Evolutionary conservation across 495 filamentous ascomycete species (phyloP), one percentile per base, ranked within the genome.

Genomic region (Entonaema liquescens): DNA sequence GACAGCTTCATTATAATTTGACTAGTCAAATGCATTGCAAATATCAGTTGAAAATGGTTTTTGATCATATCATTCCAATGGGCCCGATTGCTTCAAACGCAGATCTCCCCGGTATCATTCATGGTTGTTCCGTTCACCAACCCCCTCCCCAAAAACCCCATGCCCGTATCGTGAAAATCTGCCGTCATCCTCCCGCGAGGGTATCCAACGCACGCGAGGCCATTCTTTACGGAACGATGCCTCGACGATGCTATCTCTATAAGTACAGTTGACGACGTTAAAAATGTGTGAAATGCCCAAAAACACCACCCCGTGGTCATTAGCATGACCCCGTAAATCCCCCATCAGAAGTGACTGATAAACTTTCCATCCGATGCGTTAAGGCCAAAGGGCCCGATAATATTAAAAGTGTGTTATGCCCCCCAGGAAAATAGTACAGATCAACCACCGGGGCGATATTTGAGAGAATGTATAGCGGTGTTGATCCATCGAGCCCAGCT

Each of bases 401-500:
- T 74, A 62, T 40, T 53, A 67, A 64, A 68, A 70, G 70, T 55
- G 38, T 59, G 59, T 50, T 77, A 62, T 68, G 64, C 70, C 70
- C 69, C 63, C 44, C n/a, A n/a, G 68, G 59, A 70, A 47, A 77
- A 77, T 68, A 73, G 50, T 65, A 73, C 70, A 73, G 65, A 67
- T 60, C 49, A 53, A 63, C 65, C 56, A 12, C 54, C 50, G 15
- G 61, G 65, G 65, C 40, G 56, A 53, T 65, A 57, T 7, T 68
- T 64, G 36, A 62, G 65, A 67, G 65, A 73, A 75, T 70, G 61
- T 71, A 70, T 68, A 65, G 49, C 50, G 63, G 65, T 36, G 64
- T 44, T 67, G 71, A 65, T 71, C 65, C 67, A 54, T 59, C 63
- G 75, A 77, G 75, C 73, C 75, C 75, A 73, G 75, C 75, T 77